Evolutionary conservation across 139 green algal species (phyloP).

Genomic region (Dunaliella sp.): DNA sequence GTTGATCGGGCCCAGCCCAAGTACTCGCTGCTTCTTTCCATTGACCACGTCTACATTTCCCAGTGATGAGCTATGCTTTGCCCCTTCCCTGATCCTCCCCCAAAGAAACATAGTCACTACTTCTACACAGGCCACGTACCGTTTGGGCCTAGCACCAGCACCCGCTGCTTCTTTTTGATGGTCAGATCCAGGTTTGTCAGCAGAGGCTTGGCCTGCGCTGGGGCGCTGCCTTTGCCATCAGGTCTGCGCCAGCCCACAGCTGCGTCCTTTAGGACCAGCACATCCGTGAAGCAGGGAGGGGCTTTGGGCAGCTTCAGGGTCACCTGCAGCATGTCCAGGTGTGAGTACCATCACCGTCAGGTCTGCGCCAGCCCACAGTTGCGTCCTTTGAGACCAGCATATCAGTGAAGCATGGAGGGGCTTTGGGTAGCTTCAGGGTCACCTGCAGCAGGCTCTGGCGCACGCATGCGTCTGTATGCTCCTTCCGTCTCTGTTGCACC

Average conservation of each 20-base stretch:
- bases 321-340: too few relatives aligned
- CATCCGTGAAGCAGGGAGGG: constrained; percentile 58
- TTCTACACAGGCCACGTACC: too few relatives aligned
- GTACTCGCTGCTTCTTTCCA: too few relatives aligned
- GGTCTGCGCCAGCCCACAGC: constrained; percentile 51
- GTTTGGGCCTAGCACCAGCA: constrained; percentile 72
- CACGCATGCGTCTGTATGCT: too few relatives aligned
- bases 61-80: too few relatives aligned
- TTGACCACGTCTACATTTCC: too few relatives aligned
- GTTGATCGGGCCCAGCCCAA: too few relatives aligned
- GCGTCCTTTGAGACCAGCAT: constrained; percentile 49
- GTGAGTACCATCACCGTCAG: neutral
- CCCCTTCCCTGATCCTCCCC: too few relatives aligned
- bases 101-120: too few relatives aligned
- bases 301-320: constrained; percentile 54
- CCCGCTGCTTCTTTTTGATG: constrained; percentile 47
- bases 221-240: neutral
- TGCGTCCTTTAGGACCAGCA: constrained; percentile 48
- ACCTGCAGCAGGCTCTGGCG: too few relatives aligned
- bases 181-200: constrained; percentile 44
- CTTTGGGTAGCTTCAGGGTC: constrained; percentile 50
- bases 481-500: too few relatives aligned
- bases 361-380: constrained; percentile 50
- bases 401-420: constrained; percentile 61
- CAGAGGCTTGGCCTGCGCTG: constrained; percentile 18